Percentiles rank a stretch among this genome's conserved stretches.
Conservation (phyloP, 805 yeast genomes). For the Myxozyma nipponensis region DNA sequence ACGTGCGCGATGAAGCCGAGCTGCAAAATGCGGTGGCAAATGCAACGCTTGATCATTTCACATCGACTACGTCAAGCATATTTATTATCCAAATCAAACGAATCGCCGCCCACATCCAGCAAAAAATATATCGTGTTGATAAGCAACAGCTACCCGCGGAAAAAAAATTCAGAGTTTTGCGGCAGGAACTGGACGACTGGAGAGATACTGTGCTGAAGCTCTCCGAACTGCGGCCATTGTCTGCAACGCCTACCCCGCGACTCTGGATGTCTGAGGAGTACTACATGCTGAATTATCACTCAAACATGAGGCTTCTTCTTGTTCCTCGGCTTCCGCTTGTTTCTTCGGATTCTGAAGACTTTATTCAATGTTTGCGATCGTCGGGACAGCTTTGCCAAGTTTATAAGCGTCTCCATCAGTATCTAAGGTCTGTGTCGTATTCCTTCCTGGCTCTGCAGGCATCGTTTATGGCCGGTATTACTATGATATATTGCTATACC, state of each 20-base stretch:
- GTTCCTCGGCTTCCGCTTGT: conserved; percentile 25
- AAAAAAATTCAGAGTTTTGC: conserved; percentile 13
- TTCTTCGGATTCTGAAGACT: conserved; percentile 23
- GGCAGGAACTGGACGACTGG: conserved; percentile 22
- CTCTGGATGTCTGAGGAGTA: conserved; percentile 21
- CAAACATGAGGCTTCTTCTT: conserved; percentile 20
- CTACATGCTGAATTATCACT: conserved; percentile 23
- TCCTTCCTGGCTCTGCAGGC: conserved; percentile 25
- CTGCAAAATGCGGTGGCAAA: conserved; percentile 15
- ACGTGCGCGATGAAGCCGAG: conserved; percentile 19
- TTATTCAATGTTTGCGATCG: conserved; percentile 19
- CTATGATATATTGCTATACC: conserved; percentile 25
- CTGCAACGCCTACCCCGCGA: conserved; percentile 18
- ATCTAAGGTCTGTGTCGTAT: conserved; percentile 20
- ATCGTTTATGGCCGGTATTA: conserved; percentile 26
- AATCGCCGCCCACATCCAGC: conserved; percentile 20
- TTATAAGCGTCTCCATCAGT: conserved; percentile 24
- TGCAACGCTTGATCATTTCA: conserved; percentile 4
- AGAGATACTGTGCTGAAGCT: conserved; percentile 12
- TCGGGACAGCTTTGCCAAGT: conserved; percentile 26
- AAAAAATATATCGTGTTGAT: conserved; percentile 24
- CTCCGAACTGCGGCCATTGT: conserved; percentile 11
- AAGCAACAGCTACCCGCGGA: conserved; percentile 21
- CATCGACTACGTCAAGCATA: conserved; percentile 22
- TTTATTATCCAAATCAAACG: conserved; percentile 22